Percentiles rank a stretch among this genome's conserved stretches.
Conservation (phyloP, 345 rosid genomes). For the Lumnitzera littorea region DNA sequence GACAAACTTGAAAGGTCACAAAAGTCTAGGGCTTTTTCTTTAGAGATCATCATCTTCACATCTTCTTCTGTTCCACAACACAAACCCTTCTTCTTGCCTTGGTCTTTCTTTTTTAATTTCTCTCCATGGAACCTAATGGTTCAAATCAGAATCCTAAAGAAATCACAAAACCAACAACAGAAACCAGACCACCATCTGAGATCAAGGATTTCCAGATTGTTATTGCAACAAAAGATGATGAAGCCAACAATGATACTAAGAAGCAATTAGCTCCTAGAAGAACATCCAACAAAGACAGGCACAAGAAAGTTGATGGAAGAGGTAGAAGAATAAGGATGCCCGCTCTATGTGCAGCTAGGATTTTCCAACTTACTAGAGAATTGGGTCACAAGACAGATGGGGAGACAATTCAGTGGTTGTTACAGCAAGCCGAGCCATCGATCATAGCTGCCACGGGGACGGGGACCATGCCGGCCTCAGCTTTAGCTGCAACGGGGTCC, state of each 20-base stretch:
- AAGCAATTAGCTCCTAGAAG: constrained; percentile 49
- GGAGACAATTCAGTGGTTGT: constrained; percentile 67
- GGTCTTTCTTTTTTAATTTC: neutral
- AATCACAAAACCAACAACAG: constrained; percentile 11
- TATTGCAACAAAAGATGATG: constrained; percentile 35
- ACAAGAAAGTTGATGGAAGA: constrained; percentile 70
- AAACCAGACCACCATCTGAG: constrained; percentile 34
- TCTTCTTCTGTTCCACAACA: constrained; percentile 23
- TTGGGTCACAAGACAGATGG: constrained; percentile 74
- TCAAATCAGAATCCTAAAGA: constrained; percentile 24
- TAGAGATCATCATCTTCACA: constrained; percentile 7
- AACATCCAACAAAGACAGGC: constrained; percentile 63
- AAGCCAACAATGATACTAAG: constrained; percentile 12
- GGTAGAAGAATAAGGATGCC: constrained; percentile 78
- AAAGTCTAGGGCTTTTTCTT: constrained; percentile 16
- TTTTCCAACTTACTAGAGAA: constrained; percentile 65
- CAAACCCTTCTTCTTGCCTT: constrained; percentile 9
- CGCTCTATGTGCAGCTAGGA: constrained; percentile 68
- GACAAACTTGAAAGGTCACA: constrained; percentile 13
- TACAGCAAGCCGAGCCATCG: constrained; percentile 59
- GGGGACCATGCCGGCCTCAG: constrained; percentile 61
- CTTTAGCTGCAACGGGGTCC: constrained; percentile 32
- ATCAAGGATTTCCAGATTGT: constrained; percentile 39
- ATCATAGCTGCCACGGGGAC: constrained; percentile 67
- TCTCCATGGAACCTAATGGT: constrained; percentile 43